Evolutionary conservation across 495 filamentous ascomycete genomes (phyloP).

Genomic region (Annulohypoxylon stygium): DNA sequence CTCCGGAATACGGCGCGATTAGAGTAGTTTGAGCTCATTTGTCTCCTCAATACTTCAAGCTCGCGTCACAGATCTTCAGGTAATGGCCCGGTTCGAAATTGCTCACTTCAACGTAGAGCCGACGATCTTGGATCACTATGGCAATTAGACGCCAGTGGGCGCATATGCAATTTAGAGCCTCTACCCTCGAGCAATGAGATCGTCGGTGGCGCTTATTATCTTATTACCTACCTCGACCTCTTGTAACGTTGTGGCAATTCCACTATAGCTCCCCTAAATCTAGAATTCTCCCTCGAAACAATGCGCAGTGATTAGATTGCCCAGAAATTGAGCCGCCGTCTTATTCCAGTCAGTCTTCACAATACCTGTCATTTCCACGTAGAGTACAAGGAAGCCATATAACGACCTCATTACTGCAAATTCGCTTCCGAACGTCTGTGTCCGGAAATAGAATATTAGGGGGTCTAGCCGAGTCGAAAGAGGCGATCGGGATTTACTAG

Average conservation of each 20-base stretch:
- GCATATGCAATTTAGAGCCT: neutral
- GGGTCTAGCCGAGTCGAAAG: slow-evolving; percentile 37
- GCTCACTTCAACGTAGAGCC: neutral
- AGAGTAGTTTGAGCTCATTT: slow-evolving; percentile 34
- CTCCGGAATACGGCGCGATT: slow-evolving; percentile 18
- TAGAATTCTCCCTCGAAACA: slow-evolving; percentile 20
- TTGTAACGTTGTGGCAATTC: slow-evolving; percentile 21
- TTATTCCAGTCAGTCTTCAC: slow-evolving; percentile 23
- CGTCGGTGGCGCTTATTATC: neutral
- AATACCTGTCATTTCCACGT: slow-evolving; percentile 1
- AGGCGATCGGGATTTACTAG: slow-evolving; percentile 33
- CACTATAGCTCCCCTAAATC: neutral
- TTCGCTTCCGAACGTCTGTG: neutral
- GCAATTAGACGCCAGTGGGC: neutral
- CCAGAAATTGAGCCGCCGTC: slow-evolving; percentile 38
- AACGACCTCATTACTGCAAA: slow-evolving; percentile 6
- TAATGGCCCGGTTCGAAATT: neutral
- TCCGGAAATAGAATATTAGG: slow-evolving; percentile 3
- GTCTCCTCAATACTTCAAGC: neutral
- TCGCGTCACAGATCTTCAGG: neutral
- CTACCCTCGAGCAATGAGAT: neutral
- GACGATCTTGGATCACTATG: neutral
- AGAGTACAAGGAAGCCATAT: slow-evolving; percentile 18
- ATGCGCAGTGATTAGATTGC: slow-evolving; percentile 26
- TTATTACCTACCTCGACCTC: neutral